A percentile compares a stretch with the other conserved stretches of the same genome.
Evolutionary conservation across 1,284 basidiomycete species (phyloP).

Genomic region (Phellinidium pouzarii): DNA sequence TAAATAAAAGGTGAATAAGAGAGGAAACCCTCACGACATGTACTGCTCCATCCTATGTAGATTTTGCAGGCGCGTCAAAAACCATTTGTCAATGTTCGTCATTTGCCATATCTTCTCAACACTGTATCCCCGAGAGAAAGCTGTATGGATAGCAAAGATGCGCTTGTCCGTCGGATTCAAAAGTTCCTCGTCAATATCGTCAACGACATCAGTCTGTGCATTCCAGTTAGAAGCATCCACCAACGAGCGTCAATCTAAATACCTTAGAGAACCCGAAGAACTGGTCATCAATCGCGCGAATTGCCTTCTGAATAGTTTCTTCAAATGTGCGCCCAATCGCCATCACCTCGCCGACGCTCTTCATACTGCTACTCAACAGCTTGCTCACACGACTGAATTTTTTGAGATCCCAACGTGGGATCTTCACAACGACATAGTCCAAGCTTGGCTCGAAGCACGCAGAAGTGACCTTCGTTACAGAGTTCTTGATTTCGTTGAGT

Average conservation of each 20-base stretch:
- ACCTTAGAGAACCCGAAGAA: slow-evolving; percentile 91
- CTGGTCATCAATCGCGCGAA: slow-evolving; percentile 91
- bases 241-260: neutral
- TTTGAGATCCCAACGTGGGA: slow-evolving; percentile 97
- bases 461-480: slow-evolving; percentile 91
- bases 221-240: neutral
- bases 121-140: slow-evolving; percentile 84
- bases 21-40: slow-evolving; percentile 56
- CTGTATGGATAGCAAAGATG: slow-evolving; percentile 86
- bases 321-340: slow-evolving; percentile 97
- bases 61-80: slow-evolving; percentile 83
- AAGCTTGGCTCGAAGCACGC: slow-evolving; percentile 98
- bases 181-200: slow-evolving; percentile 82
- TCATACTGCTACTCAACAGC: slow-evolving; percentile 90
- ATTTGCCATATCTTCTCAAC: slow-evolving; percentile 96
- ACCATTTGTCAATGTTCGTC: slow-evolving; percentile 98
- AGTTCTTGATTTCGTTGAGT: slow-evolving; percentile 96
- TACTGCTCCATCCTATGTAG: slow-evolving; percentile 76
- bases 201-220: slow-evolving; percentile 72
- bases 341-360: slow-evolving; percentile 99
- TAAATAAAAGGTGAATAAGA: neutral
- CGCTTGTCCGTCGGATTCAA: slow-evolving; percentile 88
- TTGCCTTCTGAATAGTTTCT: slow-evolving; percentile 97
- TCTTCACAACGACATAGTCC: slow-evolving; percentile 98
- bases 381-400: slow-evolving; percentile 93